Evolutionary conservation across 2,329 filamentous ascomycete genomes (phyloP).

Genomic region (Byssochlamys sp.): DNA sequence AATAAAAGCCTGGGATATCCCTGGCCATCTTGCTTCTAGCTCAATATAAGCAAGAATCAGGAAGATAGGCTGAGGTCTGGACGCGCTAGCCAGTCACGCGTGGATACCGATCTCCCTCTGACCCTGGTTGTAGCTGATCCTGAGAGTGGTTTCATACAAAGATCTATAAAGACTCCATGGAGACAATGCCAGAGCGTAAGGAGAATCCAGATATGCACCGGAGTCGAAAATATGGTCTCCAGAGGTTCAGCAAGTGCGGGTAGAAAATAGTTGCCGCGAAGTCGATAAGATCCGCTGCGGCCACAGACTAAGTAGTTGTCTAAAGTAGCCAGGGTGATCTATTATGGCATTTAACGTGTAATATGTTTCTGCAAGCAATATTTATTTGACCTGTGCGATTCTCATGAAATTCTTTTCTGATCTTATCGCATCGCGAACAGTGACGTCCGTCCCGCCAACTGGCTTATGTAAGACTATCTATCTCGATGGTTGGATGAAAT

Average conservation of each 20-base stretch:
- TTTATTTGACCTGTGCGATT: too few relatives aligned
- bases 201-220: neutral
- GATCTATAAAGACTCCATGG: too few relatives aligned
- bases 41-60: neutral
- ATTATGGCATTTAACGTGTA: too few relatives aligned
- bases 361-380: too few relatives aligned
- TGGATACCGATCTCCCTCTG: neutral
- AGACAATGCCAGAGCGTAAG: neutral
- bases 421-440: too few relatives aligned
- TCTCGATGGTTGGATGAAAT: too few relatives aligned
- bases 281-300: neutral
- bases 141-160: neutral
- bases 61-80: neutral
- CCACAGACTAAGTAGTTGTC: too few relatives aligned
- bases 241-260: neutral
- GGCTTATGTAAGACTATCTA: too few relatives aligned
- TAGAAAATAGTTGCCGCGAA: neutral
- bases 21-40: conserved; percentile 2
- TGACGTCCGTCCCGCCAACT: too few relatives aligned
- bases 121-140: neutral
- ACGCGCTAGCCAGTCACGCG: neutral
- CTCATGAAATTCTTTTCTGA: too few relatives aligned
- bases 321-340: too few relatives aligned
- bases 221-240: neutral
- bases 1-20: conserved; percentile 9